phyloP scores from a whole-genome alignment of 2,329 filamentous ascomycete species.

The Colletotrichum tofieldiae region DNA sequence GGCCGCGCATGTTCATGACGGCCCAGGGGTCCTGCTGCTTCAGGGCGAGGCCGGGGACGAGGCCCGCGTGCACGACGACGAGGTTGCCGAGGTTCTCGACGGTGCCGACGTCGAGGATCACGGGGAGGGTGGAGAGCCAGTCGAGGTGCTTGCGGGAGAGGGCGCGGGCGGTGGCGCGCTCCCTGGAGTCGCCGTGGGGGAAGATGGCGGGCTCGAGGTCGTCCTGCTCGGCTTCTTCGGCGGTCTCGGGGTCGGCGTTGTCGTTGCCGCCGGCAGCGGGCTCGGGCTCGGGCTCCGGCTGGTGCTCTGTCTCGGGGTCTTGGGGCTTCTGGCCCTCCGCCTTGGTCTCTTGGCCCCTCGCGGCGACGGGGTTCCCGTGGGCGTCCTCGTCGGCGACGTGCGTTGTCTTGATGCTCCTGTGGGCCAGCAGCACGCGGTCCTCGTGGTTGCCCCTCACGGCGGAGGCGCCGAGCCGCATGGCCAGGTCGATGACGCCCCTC shows the following conservation, averaged over 20 bases:
- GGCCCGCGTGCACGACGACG: conserved; percentile 86
- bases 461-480: conserved; percentile 81
- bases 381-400: conserved; percentile 45
- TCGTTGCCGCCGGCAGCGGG: conserved; percentile 12
- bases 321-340: conserved; percentile 13
- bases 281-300: conserved; percentile 23
- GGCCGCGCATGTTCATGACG: conserved; percentile 93
- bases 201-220: conserved; percentile 45
- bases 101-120: conserved; percentile 82
- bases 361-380: conserved; percentile 45
- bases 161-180: conserved; percentile 70
- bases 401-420: conserved; percentile 59
- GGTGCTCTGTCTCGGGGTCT: conserved; percentile 44
- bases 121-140: conserved; percentile 80
- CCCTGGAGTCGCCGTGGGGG: conserved; percentile 55
- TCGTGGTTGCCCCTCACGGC: conserved; percentile 95
- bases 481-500: conserved; percentile 80
- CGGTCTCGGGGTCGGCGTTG: conserved; percentile 48
- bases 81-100: conserved; percentile 67
- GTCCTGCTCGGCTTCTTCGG: conserved; percentile 31
- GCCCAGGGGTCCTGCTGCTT: conserved; percentile 82
- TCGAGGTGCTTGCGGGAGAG: conserved; percentile 71
- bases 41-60: conserved; percentile 82
- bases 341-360: conserved; percentile 46
- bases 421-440: conserved; percentile 83